phyloP scores from a whole-genome alignment of 2,329 filamentous ascomycete genomes.

The Hymenoscyphus salicellus region DNA sequence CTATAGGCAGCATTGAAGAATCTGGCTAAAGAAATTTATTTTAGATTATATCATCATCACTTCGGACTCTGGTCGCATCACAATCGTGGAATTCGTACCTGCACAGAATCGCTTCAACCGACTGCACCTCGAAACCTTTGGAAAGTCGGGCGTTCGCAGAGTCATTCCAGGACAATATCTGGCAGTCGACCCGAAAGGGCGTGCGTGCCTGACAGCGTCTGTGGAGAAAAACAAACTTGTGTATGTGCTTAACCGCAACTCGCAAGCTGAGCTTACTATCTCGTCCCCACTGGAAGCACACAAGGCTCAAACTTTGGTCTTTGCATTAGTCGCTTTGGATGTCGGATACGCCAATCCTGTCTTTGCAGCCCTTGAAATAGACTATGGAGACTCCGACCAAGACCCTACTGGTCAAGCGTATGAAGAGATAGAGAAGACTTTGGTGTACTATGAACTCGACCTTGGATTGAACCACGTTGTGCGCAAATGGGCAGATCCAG shows the following conservation, averaged over 20 bases:
- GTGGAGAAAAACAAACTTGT: constrained; percentile 99
- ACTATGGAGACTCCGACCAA: constrained; percentile 87
- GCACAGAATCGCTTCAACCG: constrained; percentile 83
- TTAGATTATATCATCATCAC: constrained; percentile 93
- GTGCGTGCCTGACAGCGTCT: constrained; percentile 90
- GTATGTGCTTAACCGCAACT: constrained; percentile 94
- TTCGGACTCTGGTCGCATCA: constrained; percentile 92
- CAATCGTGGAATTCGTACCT: constrained; percentile 87
- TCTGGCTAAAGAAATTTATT: constrained; percentile 28
- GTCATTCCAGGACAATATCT: constrained; percentile 96
- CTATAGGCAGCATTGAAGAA: constrained; percentile 17
- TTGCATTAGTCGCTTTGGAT: constrained; percentile 83
- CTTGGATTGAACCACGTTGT: constrained; percentile 96
- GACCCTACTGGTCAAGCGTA: constrained; percentile 82
- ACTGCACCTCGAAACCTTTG: constrained; percentile 94
- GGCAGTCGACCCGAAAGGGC: constrained; percentile 89
- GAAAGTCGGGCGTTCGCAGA: constrained; percentile 90
- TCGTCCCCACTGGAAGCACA: constrained; percentile 96
- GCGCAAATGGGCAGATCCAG: constrained; percentile 90
- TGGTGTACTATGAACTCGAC: constrained; percentile 98
- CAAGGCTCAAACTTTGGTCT: constrained; percentile 85
- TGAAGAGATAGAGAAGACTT: constrained; percentile 77
- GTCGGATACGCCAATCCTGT: constrained; percentile 97
- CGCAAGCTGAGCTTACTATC: constrained; percentile 91
- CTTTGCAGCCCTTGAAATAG: constrained; percentile 90